Evolutionary conservation across 352 stramenopile species (phyloP), one percentile per base, ranked within the genome.

Genomic region (Phytopythium ostracodes): DNA sequence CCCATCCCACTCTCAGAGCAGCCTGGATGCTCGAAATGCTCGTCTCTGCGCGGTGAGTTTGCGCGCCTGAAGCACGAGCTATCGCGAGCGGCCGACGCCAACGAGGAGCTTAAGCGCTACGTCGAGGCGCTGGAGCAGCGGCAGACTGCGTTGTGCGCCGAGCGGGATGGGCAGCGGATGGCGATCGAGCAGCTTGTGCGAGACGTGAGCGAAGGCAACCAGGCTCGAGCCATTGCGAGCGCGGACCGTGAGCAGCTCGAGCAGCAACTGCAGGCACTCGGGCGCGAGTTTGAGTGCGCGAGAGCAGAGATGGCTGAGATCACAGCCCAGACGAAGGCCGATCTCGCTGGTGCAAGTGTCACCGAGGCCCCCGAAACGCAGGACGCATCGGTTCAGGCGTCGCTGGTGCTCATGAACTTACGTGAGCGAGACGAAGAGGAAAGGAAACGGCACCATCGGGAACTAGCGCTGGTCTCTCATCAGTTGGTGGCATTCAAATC

Each of bases 121-220:
- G 55, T 78, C 2, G 57, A 72, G 25, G 44, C 77, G 27, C 67
- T 76, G 53, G 47, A 59, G n/a, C 63, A 64, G 31, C 64, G 70
- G 46, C 63, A 82, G 24, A 59, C 43, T 25, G 29, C 72, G 31
- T 81, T 69, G 70, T 14, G 22, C 29, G 55, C 65, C 22, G 73
- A 85, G 31, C 67, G 66, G 8, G 66, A 47, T 4, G 33, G 22
- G 2, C 55, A 68, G 20, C 36, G 62, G 2, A 25, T 31, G 11
- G 69, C 81, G 61, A 72, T 75, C 29, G 51, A 58, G 18, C 56
- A 64, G 20, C 42, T 82, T 12, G 36, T 53, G n/a, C 53, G 59
- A 6, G 47, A 51, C 35, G 46, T 81, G 2, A 43, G 60, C 4
- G 53, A 70, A 8, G 59, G 67, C 24, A 59, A 70, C 9, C 67